phyloP scores from a whole-genome alignment of 208 protist species.

The Willaertia magna region DNA sequence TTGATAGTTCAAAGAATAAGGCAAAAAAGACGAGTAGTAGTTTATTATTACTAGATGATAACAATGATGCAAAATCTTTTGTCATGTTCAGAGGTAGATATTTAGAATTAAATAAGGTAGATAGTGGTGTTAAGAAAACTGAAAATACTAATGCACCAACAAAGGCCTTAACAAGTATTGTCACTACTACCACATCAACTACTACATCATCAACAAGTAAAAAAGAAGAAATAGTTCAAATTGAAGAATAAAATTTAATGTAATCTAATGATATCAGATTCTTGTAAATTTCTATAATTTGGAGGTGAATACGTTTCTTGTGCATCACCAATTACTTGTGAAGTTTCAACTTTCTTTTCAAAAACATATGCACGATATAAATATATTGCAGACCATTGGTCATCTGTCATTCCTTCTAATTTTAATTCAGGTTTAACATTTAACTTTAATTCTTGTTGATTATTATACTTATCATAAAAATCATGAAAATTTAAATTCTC shows the following conservation, averaged over 20 bases:
- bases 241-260: too few species aligned
- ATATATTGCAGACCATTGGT: conserved; percentile 5
- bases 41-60: background rate
- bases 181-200: background rate
- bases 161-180: background rate
- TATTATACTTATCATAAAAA: background rate
- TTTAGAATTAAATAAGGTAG: background rate
- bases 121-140: background rate
- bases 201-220: background rate
- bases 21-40: background rate
- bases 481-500: background rate
- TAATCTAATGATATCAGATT: background rate
- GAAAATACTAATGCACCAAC: background rate
- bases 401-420: background rate
- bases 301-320: background rate
- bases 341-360: background rate
- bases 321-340: background rate
- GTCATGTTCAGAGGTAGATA: background rate
- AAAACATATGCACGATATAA: conserved; percentile 4
- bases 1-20: background rate
- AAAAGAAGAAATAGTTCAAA: background rate
- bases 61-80: background rate
- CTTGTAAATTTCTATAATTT: background rate
- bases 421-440: background rate
- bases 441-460: background rate